Evolutionary conservation across 192 early-diverging fungal species (phyloP), one percentile per base, ranked within the genome.

Genomic region (Dissophora ornata): DNA sequence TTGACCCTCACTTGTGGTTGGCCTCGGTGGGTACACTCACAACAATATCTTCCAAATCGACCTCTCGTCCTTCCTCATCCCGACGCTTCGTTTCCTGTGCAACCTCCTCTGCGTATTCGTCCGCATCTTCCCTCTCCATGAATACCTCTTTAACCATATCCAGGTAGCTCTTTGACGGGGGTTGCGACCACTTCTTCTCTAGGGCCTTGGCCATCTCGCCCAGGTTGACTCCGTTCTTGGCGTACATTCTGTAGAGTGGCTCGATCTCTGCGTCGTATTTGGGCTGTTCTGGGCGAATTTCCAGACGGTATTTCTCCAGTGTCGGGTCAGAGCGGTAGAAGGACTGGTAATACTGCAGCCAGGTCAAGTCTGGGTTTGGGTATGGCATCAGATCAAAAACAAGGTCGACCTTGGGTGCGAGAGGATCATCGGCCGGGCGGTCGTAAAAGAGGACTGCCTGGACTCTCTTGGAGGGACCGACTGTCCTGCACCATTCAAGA

Each of bases 331-430:
- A 75, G 46, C 53, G 46, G 33, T 81, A 69, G 26, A 81, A 81
- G 19, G 79, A 79, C 25, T 81, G 79, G 13, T 81, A 71, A 33
- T 79, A 81, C 19, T 79, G 45, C 4, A 64, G 19, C 56, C 67
- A 79, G 15, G 79, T 81, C 34, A 83, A 64, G n/a, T 82, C 84
- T 12, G 81, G 81, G 53, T 85, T 80, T 6, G 57, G 80, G 28
- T 74, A 82, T 12, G 75, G 62, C 11, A 81, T 22, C 16, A 85
- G 67, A 51, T 85, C 84, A 68, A 85, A 81, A 41, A 85, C 81
- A 4, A 85, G 30, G 62, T 81, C 84, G 18, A 70, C 48, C 50
- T 81, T 57, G 5, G 78, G 80, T 8, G 45, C 24, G 4, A 74
- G 22, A 16, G 74, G 70, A 22, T 70, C 79, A 28, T 67, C 50